Evolutionary conservation across 805 yeast species (phyloP).

Genomic region (Naumovozyma dairenensis): DNA sequence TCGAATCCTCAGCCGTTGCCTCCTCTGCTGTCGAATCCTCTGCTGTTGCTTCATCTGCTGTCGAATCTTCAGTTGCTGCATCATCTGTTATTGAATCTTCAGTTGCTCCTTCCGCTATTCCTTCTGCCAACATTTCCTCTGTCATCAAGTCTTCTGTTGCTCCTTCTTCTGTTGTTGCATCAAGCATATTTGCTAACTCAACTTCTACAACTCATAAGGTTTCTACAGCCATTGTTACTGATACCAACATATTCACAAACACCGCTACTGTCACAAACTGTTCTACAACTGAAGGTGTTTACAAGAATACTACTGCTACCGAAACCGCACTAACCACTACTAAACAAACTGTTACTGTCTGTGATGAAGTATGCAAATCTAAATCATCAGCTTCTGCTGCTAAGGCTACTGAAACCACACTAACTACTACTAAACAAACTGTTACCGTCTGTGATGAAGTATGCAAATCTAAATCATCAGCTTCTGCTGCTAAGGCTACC

Average conservation of each 20-base stretch:
- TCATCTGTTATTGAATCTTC: neutral
- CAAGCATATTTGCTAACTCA: neutral
- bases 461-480: constrained; percentile 7
- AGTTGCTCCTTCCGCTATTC: neutral
- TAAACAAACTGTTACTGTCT: constrained; percentile 4
- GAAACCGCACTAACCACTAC: constrained; percentile 1
- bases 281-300: neutral
- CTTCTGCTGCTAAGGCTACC: constrained; percentile 4
- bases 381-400: constrained; percentile 5
- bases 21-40: neutral
- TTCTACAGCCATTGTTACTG: neutral
- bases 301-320: neutral
- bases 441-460: constrained; percentile 9
- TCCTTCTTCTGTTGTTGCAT: neutral
- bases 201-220: constrained; percentile 1
- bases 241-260: neutral
- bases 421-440: constrained; percentile 1
- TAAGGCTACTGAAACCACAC: neutral
- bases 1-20: constrained; percentile 1
- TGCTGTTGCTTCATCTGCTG: neutral
- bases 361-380: constrained; percentile 7
- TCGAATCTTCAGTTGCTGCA: constrained; percentile 1
- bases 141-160: neutral
- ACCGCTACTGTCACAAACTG: neutral
- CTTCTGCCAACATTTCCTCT: neutral